Evolutionary conservation across 306 rosid genomes (phyloP).

Genomic region (Fragaria nilgerrensis): DNA sequence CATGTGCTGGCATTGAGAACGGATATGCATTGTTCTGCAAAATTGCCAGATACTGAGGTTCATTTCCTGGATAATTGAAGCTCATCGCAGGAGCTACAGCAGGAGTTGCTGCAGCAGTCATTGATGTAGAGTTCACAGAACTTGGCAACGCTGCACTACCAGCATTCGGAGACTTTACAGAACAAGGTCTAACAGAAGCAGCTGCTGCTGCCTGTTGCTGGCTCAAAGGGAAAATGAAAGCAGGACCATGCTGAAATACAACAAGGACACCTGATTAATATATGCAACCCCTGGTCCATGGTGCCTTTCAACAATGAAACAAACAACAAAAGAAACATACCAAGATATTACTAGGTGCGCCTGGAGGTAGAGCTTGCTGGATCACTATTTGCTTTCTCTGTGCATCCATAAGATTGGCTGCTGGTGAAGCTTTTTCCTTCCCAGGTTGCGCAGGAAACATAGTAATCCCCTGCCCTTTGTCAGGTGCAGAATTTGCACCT

Average conservation of each 20-base stretch:
- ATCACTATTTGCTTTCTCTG: slow-evolving; percentile 81
- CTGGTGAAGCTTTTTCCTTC: slow-evolving; percentile 69
- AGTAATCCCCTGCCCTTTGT: slow-evolving; percentile 64
- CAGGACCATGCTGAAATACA: slow-evolving; percentile 74
- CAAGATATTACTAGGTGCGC: slow-evolving; percentile 80
- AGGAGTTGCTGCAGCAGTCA: slow-evolving; percentile 39
- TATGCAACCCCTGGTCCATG: neutral
- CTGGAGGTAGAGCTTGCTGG: slow-evolving; percentile 82
- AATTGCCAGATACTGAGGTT: slow-evolving; percentile 85
- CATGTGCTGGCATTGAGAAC: slow-evolving; percentile 83
- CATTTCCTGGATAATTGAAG: slow-evolving; percentile 84
- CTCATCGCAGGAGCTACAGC: slow-evolving; percentile 69
- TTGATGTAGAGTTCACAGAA: slow-evolving; percentile 39
- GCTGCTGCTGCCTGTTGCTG: slow-evolving; percentile 91
- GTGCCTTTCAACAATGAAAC: neutral
- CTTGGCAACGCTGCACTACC: slow-evolving; percentile 46
- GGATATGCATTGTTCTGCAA: slow-evolving; percentile 84
- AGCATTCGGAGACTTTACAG: slow-evolving; percentile 61
- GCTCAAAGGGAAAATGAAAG: slow-evolving; percentile 80
- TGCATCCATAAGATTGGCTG: slow-evolving; percentile 51
- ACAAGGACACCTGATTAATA: neutral
- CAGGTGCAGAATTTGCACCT: slow-evolving; percentile 51
- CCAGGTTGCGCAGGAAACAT: slow-evolving; percentile 60
- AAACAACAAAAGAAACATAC: slow-evolving; percentile 32
- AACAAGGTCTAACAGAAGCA: slow-evolving; percentile 67